Conservation (phyloP, 495 filamentous ascomycete species). For the Penicillium odoratum region DNA sequence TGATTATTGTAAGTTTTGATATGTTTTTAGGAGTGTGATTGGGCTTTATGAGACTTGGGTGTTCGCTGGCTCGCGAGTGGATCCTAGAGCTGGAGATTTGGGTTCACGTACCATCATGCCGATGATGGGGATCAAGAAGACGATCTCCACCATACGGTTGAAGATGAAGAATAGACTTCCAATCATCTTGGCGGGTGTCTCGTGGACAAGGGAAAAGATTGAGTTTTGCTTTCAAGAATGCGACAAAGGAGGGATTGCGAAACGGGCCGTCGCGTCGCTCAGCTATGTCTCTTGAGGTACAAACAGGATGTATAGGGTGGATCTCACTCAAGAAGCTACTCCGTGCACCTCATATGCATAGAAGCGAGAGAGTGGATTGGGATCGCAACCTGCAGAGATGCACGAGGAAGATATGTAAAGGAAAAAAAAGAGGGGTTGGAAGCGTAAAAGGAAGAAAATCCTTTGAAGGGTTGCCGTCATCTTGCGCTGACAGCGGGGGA, state of each 20-base stretch:
- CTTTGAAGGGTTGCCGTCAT: constrained; percentile 13
- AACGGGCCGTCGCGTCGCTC: constrained; percentile 1
- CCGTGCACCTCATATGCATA: neutral
- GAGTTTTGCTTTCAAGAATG: constrained; percentile 20
- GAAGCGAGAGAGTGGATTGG: constrained; percentile 4
- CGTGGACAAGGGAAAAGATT: neutral
- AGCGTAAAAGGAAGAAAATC: neutral
- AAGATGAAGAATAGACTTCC: constrained; percentile 80
- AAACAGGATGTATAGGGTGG: neutral
- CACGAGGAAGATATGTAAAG: constrained; percentile 8
- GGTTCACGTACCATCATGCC: constrained; percentile 68
- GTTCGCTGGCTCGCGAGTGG: neutral
- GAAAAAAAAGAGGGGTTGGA: constrained; percentile 3
- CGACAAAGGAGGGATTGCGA: constrained; percentile 5
- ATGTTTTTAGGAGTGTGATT: neutral
- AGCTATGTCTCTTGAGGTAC: constrained; percentile 2
- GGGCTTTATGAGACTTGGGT: neutral
- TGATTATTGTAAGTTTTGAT: constrained; percentile 14
- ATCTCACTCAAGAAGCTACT: neutral
- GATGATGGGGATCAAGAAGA: constrained; percentile 82
- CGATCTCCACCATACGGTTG: constrained; percentile 78
- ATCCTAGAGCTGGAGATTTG: neutral
- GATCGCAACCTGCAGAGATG: constrained; percentile 15
- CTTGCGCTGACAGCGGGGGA: constrained; percentile 17
- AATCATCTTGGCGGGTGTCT: constrained; percentile 56